Evolutionary conservation across 2,329 filamentous ascomycete species (phyloP).

Genomic region (Fusarium kyushuense): DNA sequence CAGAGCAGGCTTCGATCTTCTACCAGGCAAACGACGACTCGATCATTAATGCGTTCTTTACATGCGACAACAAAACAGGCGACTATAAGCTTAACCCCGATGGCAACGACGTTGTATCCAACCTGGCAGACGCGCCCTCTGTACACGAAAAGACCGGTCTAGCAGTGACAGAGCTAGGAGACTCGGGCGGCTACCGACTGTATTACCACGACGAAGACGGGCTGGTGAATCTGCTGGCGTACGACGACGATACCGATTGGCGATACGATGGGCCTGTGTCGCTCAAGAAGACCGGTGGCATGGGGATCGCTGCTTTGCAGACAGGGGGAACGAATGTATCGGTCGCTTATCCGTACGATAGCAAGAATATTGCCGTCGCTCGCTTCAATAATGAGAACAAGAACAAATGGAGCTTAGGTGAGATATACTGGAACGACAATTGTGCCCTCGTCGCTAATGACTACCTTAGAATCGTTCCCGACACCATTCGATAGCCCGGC

Average conservation of each 20-base stretch:
- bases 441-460: neutral
- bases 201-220: constrained; percentile 40
- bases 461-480: constrained; percentile 23
- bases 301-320: constrained; percentile 20
- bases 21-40: constrained; percentile 29
- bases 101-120: constrained; percentile 23
- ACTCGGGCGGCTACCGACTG: constrained; percentile 32
- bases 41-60: constrained; percentile 28
- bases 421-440: neutral
- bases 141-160: constrained; percentile 37
- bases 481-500: constrained; percentile 28
- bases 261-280: constrained; percentile 34
- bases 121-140: constrained; percentile 17
- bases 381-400: constrained; percentile 15
- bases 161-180: constrained; percentile 33
- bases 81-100: constrained; percentile 21
- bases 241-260: constrained; percentile 43
- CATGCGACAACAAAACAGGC: constrained; percentile 32
- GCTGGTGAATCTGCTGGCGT: constrained; percentile 27
- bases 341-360: constrained; percentile 34
- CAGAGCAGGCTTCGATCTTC: constrained; percentile 26
- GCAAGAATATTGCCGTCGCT: constrained; percentile 26
- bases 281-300: constrained; percentile 11
- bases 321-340: constrained; percentile 30
- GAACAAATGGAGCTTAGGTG: constrained; percentile 30